Percentiles rank a stretch among this genome's conserved stretches.
phyloP scores from a whole-genome alignment of 257 asterid species.

The Solanum boliviense region DNA sequence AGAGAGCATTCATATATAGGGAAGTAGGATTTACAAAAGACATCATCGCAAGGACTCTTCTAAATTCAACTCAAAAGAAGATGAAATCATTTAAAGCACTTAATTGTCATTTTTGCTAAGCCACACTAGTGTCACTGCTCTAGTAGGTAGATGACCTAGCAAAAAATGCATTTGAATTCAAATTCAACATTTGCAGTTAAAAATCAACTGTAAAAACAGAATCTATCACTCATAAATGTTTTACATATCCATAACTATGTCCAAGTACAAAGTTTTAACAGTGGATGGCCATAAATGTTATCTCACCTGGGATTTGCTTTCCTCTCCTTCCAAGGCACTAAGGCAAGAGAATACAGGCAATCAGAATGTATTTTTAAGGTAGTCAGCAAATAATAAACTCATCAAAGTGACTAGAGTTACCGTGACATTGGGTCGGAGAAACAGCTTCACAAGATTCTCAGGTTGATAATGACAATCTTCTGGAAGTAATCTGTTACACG shows the following conservation, averaged over 20 bases:
- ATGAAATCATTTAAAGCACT: background rate
- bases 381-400: background rate
- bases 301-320: constrained; percentile 49
- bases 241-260: background rate
- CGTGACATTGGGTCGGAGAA: constrained; percentile 72
- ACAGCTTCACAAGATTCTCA: constrained; percentile 90
- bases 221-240: background rate
- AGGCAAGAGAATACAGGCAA: constrained; percentile 16
- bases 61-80: background rate
- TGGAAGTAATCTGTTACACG: constrained; percentile 74
- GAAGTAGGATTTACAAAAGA: background rate
- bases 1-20: background rate
- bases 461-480: constrained; percentile 98
- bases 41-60: background rate
- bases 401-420: constrained; percentile 22
- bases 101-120: background rate
- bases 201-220: background rate
- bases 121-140: background rate
- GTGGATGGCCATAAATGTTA: background rate
- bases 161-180: background rate
- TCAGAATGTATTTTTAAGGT: background rate
- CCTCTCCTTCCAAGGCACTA: constrained; percentile 84
- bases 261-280: background rate
- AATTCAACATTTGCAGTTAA: background rate
- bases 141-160: background rate